phyloP scores from a whole-genome alignment of 345 rosid species.

The Gossypium longicalyx region DNA sequence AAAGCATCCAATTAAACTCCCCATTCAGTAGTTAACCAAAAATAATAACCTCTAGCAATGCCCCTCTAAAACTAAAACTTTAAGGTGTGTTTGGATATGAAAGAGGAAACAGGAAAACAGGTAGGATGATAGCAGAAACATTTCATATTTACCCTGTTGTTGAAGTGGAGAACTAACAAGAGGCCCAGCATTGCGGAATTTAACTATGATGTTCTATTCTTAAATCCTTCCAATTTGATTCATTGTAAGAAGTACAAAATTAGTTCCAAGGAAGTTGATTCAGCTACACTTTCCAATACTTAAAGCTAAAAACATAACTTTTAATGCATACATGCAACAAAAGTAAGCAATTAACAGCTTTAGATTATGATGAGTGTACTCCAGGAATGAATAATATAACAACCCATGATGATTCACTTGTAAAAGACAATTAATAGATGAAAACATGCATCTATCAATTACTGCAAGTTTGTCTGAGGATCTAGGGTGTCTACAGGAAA shows the following conservation, averaged over 20 bases:
- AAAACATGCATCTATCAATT: not conserved
- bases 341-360: not conserved
- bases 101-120: not conserved
- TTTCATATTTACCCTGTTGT: not conserved
- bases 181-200: not conserved
- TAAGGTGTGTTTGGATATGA: not conserved
- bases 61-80: not conserved
- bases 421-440: not conserved
- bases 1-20: slow-evolving; percentile 1
- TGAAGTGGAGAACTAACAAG: not conserved
- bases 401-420: not conserved
- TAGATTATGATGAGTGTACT: not conserved
- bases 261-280: not conserved
- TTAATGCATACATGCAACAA: not conserved
- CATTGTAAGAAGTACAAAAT: not conserved
- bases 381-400: not conserved
- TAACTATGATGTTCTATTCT: not conserved
- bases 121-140: not conserved
- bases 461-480: not conserved
- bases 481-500: slow-evolving; percentile 1
- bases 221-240: not conserved
- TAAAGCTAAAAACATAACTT: not conserved
- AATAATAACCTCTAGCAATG: not conserved
- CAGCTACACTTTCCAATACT: not conserved
- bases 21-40: not conserved